Evolutionary conservation across 192 early-diverging fungal genomes (phyloP), one percentile per base, ranked within the genome.

Genomic region (Gigaspora rosea): DNA sequence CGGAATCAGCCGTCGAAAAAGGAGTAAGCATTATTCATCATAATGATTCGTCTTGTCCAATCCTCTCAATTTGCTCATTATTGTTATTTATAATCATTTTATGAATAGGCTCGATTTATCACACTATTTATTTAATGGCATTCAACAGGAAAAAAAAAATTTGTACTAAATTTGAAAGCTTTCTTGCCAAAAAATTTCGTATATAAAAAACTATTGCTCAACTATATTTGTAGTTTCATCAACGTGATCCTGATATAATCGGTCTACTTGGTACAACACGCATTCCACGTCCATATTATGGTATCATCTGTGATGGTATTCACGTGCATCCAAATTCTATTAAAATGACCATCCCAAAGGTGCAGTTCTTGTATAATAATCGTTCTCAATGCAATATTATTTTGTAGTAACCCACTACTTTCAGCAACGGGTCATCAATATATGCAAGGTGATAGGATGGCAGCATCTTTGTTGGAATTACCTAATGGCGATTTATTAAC

Each of bases 41-140:
- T 74, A 15, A 56, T 56, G 15, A n/a, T 16, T 71, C n/a, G n/a
- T n/a, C n/a, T n/a, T n/a, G n/a, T n/a, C n/a, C 27, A n/a, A 27
- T 33, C 36, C 4, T 35, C 18, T 36, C 11, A 15, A 3, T 56
- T 18, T 41, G 13, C 22, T 18, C 50, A 71, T 35, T 35, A n/a
- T 54, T n/a, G n/a, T n/a, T 20, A 13, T 56, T 48, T 68, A 11
- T 12, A 41, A 22, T 49, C 16, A n/a, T 64, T 56, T 15, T 18
- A 56, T 56, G 15, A 13, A 27, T 20, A 74, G 57, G 72, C 72
- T 3, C 88, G 83, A 1, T 88, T 89, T 79, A 91, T 95, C 57
- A 94, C 93, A 0, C 94, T n/a, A 95, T 77, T 80, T 95, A 62
- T 95, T 94, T 82, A 95, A 95, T 76, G 94, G 93, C 49, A 94